Evolutionary conservation across 768 basidiomycete genomes (phyloP), one percentile per base, ranked within the genome.

Genomic region (Boletales sp.): DNA sequence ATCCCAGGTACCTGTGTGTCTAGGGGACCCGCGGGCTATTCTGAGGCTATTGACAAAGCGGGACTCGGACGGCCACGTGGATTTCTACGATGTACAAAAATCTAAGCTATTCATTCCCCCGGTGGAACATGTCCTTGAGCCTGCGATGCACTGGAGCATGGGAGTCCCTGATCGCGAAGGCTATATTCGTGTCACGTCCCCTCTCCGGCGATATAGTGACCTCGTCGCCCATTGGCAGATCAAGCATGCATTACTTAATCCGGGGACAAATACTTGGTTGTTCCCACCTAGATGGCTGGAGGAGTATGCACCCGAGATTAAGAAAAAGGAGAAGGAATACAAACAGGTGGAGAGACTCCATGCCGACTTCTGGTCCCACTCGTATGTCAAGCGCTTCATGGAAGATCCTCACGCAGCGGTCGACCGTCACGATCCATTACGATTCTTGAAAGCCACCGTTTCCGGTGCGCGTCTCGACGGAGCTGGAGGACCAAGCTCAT

Each of bases 181-280:
- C 4, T 99, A 99, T 64, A 69, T 77, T 15, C 81, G 89, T 18
- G 82, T 79, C 9, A 97, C 97, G 9, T 91, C 87, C 6, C 97
- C 97, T 0, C 71, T 99, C 39, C 80, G 97, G 37, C 82, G 97
- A 39, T 97, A 82, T 66, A 68, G 71, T 32, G 97, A 99, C 67
- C 65, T 97, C 48, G 65, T 94, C 12, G 71, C 73, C 10, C 97
- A 98, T 69, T 99, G 94, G 92, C 94, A 98, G 66, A 82, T 99
- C 68, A 94, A 97, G 62, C 73, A 84, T 43, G 80, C 79, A 6
- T 68, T 98, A 11, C 69, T 87, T 8, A 68, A 65, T 12, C 64
- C 62, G 8, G 55, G 50, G 34, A 66, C 72, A 6, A 50, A 48
- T 40, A 60, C 63, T 2, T 70, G 75, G 4, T 65, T 74, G 4